Percentiles rank a stretch among this genome's conserved stretches.
Conservation (phyloP, 805 yeast genomes). For the Metschnikowia anglica region DNA sequence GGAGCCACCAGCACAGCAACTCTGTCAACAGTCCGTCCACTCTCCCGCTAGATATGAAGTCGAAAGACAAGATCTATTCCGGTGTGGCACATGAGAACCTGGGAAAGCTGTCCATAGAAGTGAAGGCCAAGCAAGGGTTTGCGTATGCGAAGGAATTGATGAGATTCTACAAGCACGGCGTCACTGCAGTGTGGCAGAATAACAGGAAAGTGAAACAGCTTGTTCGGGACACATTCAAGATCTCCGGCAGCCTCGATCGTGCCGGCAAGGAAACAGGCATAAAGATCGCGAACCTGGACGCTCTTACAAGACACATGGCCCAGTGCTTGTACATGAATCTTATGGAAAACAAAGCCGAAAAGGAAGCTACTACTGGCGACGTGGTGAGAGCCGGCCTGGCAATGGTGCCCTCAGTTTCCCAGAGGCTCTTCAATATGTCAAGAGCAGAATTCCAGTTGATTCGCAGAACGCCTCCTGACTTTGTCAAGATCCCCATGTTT, state of each 20-base stretch:
- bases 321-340: constrained; percentile 36
- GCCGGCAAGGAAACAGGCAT: constrained; percentile 27
- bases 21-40: constrained; percentile 23
- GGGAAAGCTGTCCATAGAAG: constrained; percentile 14
- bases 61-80: constrained; percentile 28
- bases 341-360: constrained; percentile 35
- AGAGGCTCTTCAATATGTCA: constrained; percentile 36
- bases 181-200: constrained; percentile 54
- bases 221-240: constrained; percentile 21
- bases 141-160: constrained; percentile 47
- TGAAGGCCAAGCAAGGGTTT: constrained; percentile 39
- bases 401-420: constrained; percentile 11
- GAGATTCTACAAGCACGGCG: constrained; percentile 57
- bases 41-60: constrained; percentile 30
- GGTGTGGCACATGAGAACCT: constrained; percentile 25
- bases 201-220: constrained; percentile 21
- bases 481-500: constrained; percentile 54
- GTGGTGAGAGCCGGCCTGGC: constrained; percentile 18
- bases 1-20: constrained; percentile 6
- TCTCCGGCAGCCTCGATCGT: constrained; percentile 22
- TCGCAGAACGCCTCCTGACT: constrained; percentile 50
- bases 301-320: constrained; percentile 36
- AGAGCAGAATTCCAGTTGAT: constrained; percentile 52
- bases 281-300: constrained; percentile 33
- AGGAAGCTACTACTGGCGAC: constrained; percentile 21